Base-by-base conservation (phyloP, 805 yeast species). In the Teunomyces aglyptinius region DNA sequence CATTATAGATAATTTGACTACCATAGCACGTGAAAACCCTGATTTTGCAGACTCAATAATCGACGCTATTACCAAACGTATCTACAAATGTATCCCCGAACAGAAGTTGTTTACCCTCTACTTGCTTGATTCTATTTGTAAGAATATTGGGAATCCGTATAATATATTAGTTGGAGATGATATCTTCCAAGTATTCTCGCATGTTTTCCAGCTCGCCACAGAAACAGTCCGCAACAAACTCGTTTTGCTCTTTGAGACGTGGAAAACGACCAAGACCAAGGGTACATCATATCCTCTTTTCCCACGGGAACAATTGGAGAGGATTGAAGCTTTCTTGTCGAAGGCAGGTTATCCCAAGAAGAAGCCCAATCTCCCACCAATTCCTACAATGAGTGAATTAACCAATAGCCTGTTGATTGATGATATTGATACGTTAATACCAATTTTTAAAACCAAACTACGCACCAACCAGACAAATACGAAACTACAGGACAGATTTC, bases 91-190 rank as follows among this genome's bases (percentile, higher is more conserved):
- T 58, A 78, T 87, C 2, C 97, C 97, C 1, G 77, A 80, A 10
- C 91, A 88, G 53, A 94, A 94, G 65, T 75, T 94, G 41, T 94
- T 80, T 56, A 82, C 94, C 3, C 75, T 94, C 49, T 94, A 92
- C 61, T 75, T 92, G 39, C 67, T 94, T 46, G 98, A 94, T 64
- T 90, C 97, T 13, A 86, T 94, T 41, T 86, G 92, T 68, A 94
- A 94, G 65, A 88, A 85, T 58, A 84, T 89, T 27, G 97, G 97
- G 6, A 78, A 83, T 50, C 97, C 98, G 1, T 94, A 92, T 63
- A 87, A 89, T n/a, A 74, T 82, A 5, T 64, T 87, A 43, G 82
- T 94, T 61, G 85, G 91, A 44, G 75, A 81, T 52, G 82, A 83
- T 51, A 68, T 90, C 40, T 85, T 78, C 67, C 79, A 77, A 53